A percentile compares a stretch with the other conserved stretches of the same genome.
Conservation (phyloP, 768 basidiomycete genomes). For the Xerocomellus dryophilus region DNA sequence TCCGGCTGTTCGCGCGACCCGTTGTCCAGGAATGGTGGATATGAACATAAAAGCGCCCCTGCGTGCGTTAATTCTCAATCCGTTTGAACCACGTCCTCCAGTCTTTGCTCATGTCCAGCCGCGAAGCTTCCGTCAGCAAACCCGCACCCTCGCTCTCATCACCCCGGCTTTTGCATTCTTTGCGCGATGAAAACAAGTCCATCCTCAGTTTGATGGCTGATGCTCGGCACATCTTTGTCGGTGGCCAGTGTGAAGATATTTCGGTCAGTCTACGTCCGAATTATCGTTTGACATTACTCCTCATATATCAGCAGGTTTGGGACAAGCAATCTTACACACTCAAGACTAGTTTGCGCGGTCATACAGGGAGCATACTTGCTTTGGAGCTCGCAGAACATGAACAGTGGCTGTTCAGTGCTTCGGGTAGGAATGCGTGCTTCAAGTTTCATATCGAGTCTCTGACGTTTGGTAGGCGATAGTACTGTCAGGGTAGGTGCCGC, state of each 20-base stretch:
- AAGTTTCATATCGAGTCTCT: background rate
- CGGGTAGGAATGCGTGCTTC: constrained; percentile 47
- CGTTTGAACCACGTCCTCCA: background rate
- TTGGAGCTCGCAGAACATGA: constrained; percentile 73
- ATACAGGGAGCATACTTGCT: constrained; percentile 80
- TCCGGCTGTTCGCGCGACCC: constrained; percentile 6
- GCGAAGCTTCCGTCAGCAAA: constrained; percentile 57
- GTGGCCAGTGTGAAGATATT: constrained; percentile 75
- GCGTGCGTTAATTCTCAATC: constrained; percentile 21
- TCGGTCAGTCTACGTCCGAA: constrained; percentile 44
- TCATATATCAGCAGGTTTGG: constrained; percentile 67
- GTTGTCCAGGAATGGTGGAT: background rate
- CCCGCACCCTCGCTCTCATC: constrained; percentile 44
- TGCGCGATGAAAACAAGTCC: constrained; percentile 67
- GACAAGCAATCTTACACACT: constrained; percentile 68
- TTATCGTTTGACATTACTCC: background rate
- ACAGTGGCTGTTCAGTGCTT: constrained; percentile 87
- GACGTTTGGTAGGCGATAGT: constrained; percentile 63
- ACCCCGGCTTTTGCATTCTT: constrained; percentile 61
- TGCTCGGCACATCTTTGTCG: constrained; percentile 72
- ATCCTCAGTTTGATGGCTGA: constrained; percentile 76
- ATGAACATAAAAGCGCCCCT: constrained; percentile 20
- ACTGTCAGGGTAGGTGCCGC: constrained; percentile 65
- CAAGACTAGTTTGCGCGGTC: constrained; percentile 69
- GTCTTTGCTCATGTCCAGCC: constrained; percentile 10